phyloP scores from a whole-genome alignment of 805 yeast genomes.

The Ogataea pini region DNA sequence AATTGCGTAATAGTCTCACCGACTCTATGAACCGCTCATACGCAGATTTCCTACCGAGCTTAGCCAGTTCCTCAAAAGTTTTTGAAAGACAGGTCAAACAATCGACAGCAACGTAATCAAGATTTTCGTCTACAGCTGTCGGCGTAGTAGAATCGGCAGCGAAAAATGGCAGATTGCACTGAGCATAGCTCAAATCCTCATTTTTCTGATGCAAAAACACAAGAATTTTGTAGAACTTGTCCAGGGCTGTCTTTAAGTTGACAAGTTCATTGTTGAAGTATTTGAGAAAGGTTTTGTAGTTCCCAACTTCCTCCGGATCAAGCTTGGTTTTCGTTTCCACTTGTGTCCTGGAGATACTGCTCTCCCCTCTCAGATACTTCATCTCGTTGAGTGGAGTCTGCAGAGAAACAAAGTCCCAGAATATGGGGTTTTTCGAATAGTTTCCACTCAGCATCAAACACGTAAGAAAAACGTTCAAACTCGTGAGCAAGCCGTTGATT shows the following conservation, averaged over 20 bases:
- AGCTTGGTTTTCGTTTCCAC: constrained; percentile 6
- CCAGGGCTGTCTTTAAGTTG: constrained; percentile 32
- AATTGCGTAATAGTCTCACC: constrained; percentile 18
- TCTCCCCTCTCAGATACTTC: constrained; percentile 12
- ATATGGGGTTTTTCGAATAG: constrained; percentile 36
- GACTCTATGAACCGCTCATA: constrained; percentile 18
- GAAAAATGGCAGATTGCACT: constrained; percentile 11
- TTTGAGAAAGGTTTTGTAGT: constrained; percentile 48
- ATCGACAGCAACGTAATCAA: constrained; percentile 12
- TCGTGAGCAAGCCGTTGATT: constrained; percentile 47
- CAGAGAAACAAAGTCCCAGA: constrained; percentile 45
- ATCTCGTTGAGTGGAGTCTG: constrained; percentile 31
- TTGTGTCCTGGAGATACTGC: neutral
- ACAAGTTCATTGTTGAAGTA: constrained; percentile 47
- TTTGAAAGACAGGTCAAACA: constrained; percentile 1
- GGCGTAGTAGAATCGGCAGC: constrained; percentile 13
- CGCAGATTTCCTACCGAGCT: constrained; percentile 6
- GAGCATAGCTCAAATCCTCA: constrained; percentile 33
- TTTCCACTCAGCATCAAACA: constrained; percentile 42
- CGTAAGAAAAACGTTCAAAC: constrained; percentile 50
- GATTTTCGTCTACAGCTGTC: constrained; percentile 7
- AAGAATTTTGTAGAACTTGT: constrained; percentile 36
- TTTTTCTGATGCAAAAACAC: constrained; percentile 31
- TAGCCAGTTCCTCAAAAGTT: constrained; percentile 8
- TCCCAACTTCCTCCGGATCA: constrained; percentile 41